Evolutionary conservation across 2,329 filamentous ascomycete species (phyloP).

Genomic region (Xylariaceae sp.): DNA sequence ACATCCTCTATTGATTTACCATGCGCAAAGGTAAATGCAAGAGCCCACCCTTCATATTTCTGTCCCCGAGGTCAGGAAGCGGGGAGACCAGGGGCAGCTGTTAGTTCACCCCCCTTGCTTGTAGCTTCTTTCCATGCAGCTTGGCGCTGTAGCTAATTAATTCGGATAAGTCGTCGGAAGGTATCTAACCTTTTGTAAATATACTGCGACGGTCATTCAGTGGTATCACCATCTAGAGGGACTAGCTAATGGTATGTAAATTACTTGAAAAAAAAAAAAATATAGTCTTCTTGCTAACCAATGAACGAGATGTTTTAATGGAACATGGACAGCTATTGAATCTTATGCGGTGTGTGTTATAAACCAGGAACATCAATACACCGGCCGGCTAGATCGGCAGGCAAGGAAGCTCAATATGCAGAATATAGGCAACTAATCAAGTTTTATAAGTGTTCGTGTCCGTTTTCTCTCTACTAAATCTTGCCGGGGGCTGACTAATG

Average conservation of each 20-base stretch:
- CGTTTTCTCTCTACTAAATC: not conserved
- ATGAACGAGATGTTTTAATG: not conserved
- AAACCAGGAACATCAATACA: slow-evolving; percentile 7
- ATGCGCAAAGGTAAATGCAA: slow-evolving; percentile 1
- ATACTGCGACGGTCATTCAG: not conserved
- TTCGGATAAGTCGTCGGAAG: too few species aligned
- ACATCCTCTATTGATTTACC: not conserved
- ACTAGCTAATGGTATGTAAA: not conserved
- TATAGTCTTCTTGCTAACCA: too few species aligned
- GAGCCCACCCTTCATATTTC: not conserved
- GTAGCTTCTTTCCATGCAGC: not conserved
- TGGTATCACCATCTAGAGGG: not conserved
- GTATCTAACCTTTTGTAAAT: too few species aligned
- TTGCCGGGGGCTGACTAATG: not conserved
- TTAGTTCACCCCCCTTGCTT: not conserved
- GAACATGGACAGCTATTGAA: not conserved
- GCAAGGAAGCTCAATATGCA: not conserved
- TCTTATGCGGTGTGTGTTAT: not conserved
- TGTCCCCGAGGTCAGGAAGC: slow-evolving; percentile 1
- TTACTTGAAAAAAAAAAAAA: not conserved
- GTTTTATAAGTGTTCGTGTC: not conserved
- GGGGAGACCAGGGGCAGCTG: too few species aligned
- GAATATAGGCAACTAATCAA: too few species aligned
- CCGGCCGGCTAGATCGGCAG: not conserved
- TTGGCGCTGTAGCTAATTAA: too few species aligned